phyloP scores from a whole-genome alignment of 768 basidiomycete genomes.

The Leccinum olivaceopallidum region DNA sequence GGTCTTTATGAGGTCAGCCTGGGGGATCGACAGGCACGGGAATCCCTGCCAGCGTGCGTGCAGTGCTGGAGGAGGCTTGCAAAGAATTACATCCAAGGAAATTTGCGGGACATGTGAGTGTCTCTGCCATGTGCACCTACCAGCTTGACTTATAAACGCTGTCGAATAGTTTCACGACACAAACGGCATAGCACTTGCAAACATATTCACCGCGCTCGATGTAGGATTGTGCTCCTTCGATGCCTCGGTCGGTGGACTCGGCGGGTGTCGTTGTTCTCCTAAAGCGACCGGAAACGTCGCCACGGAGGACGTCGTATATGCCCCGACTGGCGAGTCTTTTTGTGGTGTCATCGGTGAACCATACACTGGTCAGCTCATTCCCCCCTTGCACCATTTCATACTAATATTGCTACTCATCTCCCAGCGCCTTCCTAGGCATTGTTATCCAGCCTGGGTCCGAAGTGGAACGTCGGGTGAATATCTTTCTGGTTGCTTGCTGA shows the following conservation, averaged over 20 bases:
- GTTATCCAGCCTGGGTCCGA: slow-evolving; percentile 5
- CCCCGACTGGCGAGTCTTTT: slow-evolving; percentile 41
- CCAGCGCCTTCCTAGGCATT: slow-evolving; percentile 1
- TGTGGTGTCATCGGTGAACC: slow-evolving; percentile 43
- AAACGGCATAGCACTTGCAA: slow-evolving; percentile 61
- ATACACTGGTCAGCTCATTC: slow-evolving; percentile 18
- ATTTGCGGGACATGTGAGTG: slow-evolving; percentile 60
- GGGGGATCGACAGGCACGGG: too few relatives aligned
- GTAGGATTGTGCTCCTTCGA: slow-evolving; percentile 82
- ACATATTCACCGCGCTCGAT: slow-evolving; percentile 68
- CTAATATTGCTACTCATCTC: background rate
- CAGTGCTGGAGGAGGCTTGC: slow-evolving; percentile 72
- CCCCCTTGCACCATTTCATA: too few relatives aligned
- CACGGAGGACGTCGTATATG: slow-evolving; percentile 90
- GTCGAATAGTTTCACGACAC: too few relatives aligned
- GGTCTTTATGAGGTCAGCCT: too few relatives aligned
- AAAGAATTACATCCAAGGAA: slow-evolving; percentile 57
- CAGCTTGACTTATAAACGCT: too few relatives aligned
- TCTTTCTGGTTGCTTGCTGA: slow-evolving; percentile 51
- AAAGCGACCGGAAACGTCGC: slow-evolving; percentile 95
- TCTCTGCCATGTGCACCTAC: background rate
- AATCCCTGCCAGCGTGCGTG: slow-evolving; percentile 56
- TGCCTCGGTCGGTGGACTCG: slow-evolving; percentile 83
- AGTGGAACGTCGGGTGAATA: slow-evolving; percentile 38
- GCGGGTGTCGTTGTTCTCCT: slow-evolving; percentile 95